Base-by-base conservation (phyloP, 495 filamentous ascomycete species). In the Penicillium dipodomyicola region DNA sequence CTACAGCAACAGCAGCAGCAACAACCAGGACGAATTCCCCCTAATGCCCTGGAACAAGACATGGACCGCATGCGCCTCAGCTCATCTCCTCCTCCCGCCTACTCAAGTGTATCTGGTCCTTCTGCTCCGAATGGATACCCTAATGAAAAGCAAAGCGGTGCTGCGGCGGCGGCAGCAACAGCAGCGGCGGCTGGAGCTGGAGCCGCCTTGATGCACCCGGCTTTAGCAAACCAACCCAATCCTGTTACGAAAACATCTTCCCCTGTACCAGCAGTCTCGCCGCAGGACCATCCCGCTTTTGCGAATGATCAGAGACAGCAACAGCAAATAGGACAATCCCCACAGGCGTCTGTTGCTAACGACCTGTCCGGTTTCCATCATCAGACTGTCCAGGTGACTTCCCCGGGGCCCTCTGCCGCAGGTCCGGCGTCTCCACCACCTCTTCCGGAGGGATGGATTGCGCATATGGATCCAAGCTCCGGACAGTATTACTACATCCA, bases 401-500 rank as follows among this genome's bases (percentile, higher is more conserved):
- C 79, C 20, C 77, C 84, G n/a, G 75, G 77, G 4, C 75, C 84
- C 4, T 71, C 79, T 12, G 82, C 80, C 6, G 76, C 85, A 33
- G 84, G 87, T 10, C 89, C 89, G 27, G 81, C 86, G 27, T 91
- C 89, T 25, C 94, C 92, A 10, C 95, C 94, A 7, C 94, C 92
- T 12, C 80, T 98, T 11, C 94, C 94, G 14, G 95, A 97, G 68
- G 94, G 95, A 10, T 98, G 94, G 94, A 97, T 97, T 68, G 92
- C 95, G 12, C 95, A 97, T 65, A 79, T 97, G 7, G 94, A 98
- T 67, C 88, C 89, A 40, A 96, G 86, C 65, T 96, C 92, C 4
- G 94, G 95, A 7, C 94, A 97, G 66, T 98, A 97, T 69, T 98
- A 98, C 67, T 98, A 98, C 67, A 98, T 98, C 59, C 95, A 98